Base-by-base conservation (phyloP, 768 basidiomycete genomes). In the Trametes cubensis region DNA sequence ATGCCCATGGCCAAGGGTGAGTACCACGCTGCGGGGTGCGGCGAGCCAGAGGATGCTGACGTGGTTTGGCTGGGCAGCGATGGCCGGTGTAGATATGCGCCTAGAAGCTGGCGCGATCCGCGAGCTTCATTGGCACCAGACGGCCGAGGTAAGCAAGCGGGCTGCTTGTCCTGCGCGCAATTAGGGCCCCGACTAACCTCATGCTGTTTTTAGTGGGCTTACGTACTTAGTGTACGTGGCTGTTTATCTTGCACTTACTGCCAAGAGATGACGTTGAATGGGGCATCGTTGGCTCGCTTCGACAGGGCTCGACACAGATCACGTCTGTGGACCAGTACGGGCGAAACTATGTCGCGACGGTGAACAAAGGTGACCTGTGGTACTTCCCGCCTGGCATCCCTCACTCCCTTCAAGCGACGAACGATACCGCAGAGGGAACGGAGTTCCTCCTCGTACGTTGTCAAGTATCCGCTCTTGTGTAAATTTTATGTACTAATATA, bases 361-460 rank as follows among this genome's bases (percentile, higher is more conserved):
- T 84, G 38, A 82, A 72, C 30, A 70, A 77, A 39, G 83, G 82
- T 14, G 83, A 84, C 66, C 64, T 84, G 15, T 84, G 84, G 83
- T 85, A 78, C 71, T 83, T 84, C 74, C 83, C 83, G 15, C 76
- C 84, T 8, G 83, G 83, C 6, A 76, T 80, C 53, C 84, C 84
- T 0, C 84, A 85, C 67, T 81, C 80, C 15, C 73, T 85, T 13
- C 83, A 85, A 70, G 84, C 78, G 7, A 83, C 80, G 1, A 69
- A 69, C 44, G 79, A 80, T 56, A 70, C 77, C 51, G 73, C 77
- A 13, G 76, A 76, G 10, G 84, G 84, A 4, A 74, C 79, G 4
- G 84, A 85, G 64, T 85, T 85, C 67, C 65, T 85, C 39, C 70
- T 85, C 66, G 82, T 80, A 17, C 46, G 75, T 66, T 2, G 4